These are phyloP conservation scores for Hypoxylon sp. DNA, from an alignment of 2,329 filamentous ascomycete species.

Conservation along the genomic window DNA sequence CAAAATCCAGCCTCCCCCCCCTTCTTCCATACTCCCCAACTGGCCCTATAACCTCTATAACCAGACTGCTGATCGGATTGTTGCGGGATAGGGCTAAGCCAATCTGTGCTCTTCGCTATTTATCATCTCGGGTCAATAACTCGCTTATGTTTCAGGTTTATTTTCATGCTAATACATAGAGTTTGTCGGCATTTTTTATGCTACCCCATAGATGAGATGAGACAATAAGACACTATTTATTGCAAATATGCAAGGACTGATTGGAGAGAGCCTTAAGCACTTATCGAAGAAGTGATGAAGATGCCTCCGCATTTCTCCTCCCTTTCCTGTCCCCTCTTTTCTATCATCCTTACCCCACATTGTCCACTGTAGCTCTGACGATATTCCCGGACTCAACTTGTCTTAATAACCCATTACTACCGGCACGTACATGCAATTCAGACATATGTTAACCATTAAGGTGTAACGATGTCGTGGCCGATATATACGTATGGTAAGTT, in stretches of 20 bases:
- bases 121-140: background rate
- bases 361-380: conserved; percentile 5
- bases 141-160: background rate
- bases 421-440: background rate
- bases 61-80: background rate
- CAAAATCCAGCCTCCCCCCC: background rate
- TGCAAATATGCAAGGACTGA: conserved; percentile 30
- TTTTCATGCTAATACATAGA: background rate
- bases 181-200: background rate
- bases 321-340: conserved; percentile 5
- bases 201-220: background rate
- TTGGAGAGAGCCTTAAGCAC: conserved; percentile 24
- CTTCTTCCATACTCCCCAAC: background rate
- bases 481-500: conserved; percentile 9
- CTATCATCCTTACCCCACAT: conserved; percentile 28
- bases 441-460: background rate
- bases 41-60: background rate
- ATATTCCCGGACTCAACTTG: conserved; percentile 1
- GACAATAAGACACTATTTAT: conserved; percentile 10
- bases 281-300: conserved; percentile 13
- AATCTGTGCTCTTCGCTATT: background rate
- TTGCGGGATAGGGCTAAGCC: background rate
- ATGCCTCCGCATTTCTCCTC: conserved; percentile 15
- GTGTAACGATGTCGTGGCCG: conserved; percentile 14
- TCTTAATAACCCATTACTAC: conserved; percentile 1